Percentiles rank a stretch among this genome's conserved stretches.
Conservation (phyloP, 2,329 filamentous ascomycete species). For the Diaporthe sp. region DNA sequence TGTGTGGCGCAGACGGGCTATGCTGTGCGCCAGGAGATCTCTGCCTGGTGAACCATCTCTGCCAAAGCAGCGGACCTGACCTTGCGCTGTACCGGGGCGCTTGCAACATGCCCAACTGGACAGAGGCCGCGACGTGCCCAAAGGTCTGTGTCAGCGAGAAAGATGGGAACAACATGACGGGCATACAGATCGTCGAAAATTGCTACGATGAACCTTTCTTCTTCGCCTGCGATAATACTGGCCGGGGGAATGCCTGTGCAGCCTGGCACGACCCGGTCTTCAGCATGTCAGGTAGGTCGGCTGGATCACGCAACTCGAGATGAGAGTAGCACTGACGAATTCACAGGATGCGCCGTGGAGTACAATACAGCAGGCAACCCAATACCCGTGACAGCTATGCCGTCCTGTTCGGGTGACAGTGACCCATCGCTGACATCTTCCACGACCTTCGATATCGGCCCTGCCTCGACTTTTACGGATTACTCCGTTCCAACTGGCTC, state of each 20-base stretch:
- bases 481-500: neutral
- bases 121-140: conserved; percentile 9
- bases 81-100: conserved; percentile 11
- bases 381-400: neutral
- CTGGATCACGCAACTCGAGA: neutral
- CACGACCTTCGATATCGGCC: neutral
- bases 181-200: neutral
- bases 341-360: conserved; percentile 8
- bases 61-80: neutral
- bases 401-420: neutral
- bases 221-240: neutral
- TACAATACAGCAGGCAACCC: conserved; percentile 25
- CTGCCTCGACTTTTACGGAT: too few species aligned
- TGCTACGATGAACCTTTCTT: neutral
- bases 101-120: conserved; percentile 31
- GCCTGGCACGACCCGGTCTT: neutral
- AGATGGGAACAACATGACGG: neutral
- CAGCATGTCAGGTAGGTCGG: neutral
- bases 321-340: neutral
- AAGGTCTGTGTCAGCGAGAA: neutral
- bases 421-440: neutral
- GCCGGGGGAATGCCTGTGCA: neutral
- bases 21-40: conserved; percentile 26
- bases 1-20: conserved; percentile 4
- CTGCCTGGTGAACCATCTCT: conserved; percentile 34